Evolutionary conservation across 176 grass and related monocot species (phyloP).

Genomic region (Oryza glumipatula): DNA sequence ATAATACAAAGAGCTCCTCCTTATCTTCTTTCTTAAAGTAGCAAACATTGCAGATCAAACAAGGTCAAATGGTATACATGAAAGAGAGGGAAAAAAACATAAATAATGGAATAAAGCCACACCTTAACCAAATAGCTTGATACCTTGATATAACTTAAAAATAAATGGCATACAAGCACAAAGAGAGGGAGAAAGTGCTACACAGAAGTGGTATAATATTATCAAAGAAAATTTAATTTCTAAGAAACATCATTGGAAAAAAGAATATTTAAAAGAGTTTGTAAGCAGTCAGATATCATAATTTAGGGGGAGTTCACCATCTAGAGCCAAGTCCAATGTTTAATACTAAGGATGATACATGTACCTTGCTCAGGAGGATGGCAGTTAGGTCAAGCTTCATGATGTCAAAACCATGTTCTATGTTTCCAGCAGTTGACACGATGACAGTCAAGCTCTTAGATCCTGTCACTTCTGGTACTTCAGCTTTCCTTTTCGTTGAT

Average conservation of each 20-base stretch:
- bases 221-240: constrained; percentile 3
- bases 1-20: constrained; percentile 6
- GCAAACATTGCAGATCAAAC: background rate
- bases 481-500: constrained; percentile 36
- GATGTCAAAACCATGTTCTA: constrained; percentile 37
- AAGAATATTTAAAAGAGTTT: background rate
- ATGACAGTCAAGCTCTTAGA: constrained; percentile 28
- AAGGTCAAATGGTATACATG: constrained; percentile 34
- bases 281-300: constrained; percentile 2
- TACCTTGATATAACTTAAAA: background rate
- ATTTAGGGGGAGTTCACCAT: background rate
- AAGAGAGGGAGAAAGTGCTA: background rate
- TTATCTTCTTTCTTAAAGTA: background rate
- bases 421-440: constrained; percentile 26
- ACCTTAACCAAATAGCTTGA: background rate
- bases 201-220: background rate
- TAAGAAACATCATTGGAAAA: background rate
- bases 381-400: constrained; percentile 52
- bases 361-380: constrained; percentile 56
- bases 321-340: constrained; percentile 1
- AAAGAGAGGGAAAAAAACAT: constrained; percentile 33
- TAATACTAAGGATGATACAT: constrained; percentile 15
- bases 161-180: background rate
- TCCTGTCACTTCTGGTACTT: constrained; percentile 5
- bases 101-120: constrained; percentile 6